Base-by-base conservation (phyloP, 2,329 filamentous ascomycete genomes). In the Thelonectria rubi region DNA sequence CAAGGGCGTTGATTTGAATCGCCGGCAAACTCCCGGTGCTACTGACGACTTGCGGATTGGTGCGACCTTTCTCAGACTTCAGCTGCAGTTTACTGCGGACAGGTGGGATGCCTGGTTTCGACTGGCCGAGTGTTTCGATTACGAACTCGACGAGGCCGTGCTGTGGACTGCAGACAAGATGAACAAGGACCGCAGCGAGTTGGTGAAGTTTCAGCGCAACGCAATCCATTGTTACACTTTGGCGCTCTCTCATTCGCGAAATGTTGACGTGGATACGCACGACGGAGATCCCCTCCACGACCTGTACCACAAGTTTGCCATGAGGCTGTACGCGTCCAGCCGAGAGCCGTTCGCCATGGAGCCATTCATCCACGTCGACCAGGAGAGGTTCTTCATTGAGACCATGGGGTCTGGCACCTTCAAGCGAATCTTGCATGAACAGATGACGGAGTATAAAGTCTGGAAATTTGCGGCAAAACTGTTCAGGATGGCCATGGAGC, bases 81-180 rank as follows among this genome's bases (percentile, higher is more conserved):
- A 97, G 73, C 77, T 97, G 1, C 92, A 97, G 68, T 93, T 92
- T 74, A 92, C 90, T 2, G 86, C 88, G 2, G 89, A 93, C 42
- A 88, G 89, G 58, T 97, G 93, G 93, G 91, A 97, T 74, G 91
- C 91, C 0, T 97, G 93, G 93, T 95, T 94, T 75, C 87, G 92
- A 12, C 84, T 97, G 21, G 93, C 90, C 0, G 93, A 97, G 75
- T 92, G 91, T 50, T 94, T 93, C 71, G 93, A 97, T 75, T 90
- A 92, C 52, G 93, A 96, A 70, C 81, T 97, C 14, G 93, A 97
- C 65, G 93, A 97, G 75, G 87, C 89, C 7, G 91, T 96, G 5
- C 86, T 94, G 5, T 97, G 93, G 93, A 91, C 90, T 18, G 91
- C 93, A 1, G 93, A 97, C 68, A 97, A 96, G 76, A 89, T 97